A percentile compares a stretch with the other conserved stretches of the same genome.
phyloP scores from a whole-genome alignment of 2,329 filamentous ascomycete species.

The Hirsutella rhossiliensis region DNA sequence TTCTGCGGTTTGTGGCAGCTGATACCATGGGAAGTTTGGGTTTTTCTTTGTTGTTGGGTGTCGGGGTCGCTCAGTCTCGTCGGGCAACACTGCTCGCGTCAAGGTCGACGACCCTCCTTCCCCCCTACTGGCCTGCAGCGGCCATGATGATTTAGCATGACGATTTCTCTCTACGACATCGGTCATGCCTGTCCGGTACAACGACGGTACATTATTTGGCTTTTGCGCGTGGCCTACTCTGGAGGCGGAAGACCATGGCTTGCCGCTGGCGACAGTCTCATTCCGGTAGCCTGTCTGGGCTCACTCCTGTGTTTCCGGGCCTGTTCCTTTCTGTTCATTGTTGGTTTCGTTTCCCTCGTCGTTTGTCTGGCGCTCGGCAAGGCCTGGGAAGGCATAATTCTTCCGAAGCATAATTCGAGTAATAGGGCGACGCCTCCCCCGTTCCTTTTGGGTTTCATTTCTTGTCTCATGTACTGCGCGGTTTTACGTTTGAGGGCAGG shows the following conservation, averaged over 20 bases:
- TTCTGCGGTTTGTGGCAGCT: slow-evolving; percentile 3
- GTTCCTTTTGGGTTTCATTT: not conserved
- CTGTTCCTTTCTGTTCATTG: slow-evolving; percentile 10
- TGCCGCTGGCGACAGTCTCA: not conserved
- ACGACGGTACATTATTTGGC: slow-evolving; percentile 34
- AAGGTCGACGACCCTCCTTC: not conserved
- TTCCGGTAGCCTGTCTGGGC: slow-evolving; percentile 9
- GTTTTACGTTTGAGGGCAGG: too few species aligned
- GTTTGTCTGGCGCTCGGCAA: not conserved
- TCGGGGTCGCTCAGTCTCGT: not conserved
- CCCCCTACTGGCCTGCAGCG: not conserved
- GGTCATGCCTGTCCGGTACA: slow-evolving; percentile 51
- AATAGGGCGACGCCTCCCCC: slow-evolving; percentile 10
- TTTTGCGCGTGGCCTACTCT: slow-evolving; percentile 6
- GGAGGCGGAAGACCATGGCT: not conserved
- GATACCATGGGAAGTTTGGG: slow-evolving; percentile 8
- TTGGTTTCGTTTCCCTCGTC: not conserved
- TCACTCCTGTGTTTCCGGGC: slow-evolving; percentile 15
- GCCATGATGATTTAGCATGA: slow-evolving; percentile 45
- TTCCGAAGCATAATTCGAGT: slow-evolving; percentile 15
- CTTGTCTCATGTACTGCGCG: not conserved
- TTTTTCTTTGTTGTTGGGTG: not conserved
- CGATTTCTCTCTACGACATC: slow-evolving; percentile 37
- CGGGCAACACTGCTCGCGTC: not conserved
- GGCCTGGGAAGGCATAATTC: slow-evolving; percentile 13